Evolutionary conservation across 495 filamentous ascomycete species (phyloP), one percentile per base, ranked within the genome.

Genomic region (Saxophila tyrrhenica): DNA sequence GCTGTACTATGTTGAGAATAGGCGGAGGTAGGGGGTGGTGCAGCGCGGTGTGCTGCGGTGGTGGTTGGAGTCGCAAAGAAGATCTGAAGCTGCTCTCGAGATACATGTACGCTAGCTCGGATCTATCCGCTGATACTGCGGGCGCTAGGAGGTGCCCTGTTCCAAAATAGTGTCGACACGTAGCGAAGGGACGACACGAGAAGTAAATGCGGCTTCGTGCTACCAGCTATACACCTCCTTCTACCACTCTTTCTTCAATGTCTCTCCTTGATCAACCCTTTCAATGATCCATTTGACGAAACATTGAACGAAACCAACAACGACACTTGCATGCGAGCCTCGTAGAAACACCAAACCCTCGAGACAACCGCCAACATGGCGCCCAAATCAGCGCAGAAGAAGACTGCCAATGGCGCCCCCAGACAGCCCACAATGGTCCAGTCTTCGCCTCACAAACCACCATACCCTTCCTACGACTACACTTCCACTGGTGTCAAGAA

Each of bases 401-500:
- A 21, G 17, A 17, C 50, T 23, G n/a, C 19, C 42, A 54, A 13
- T 39, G 45, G 45, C 45, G 42, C 53, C 17, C 22, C 45, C 19
- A 35, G 2, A 21, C 20, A 20, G 23, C 10, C 25, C 2, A 25
- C 19, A 5, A 52, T 46, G 55, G 35, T 25, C 13, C 55, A 57
- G 21, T 52, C 55, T 21, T 47, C 48, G 25, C 55, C 55, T 2
- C 13, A 23, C 25, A 58, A 53, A 24, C 57, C 57, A 10, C 57
- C 56, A 16, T 41, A 60, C 47, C 52, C 53, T 42, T 51, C 44
- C 19, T 54, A 58, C 55, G 78, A 79, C 63, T 86, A 84, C 68
- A 77, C 76, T 20, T 85, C 82, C 5, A 74, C 82, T 20, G 82
- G 82, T 47, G 70, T 75, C 46, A 59, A 50, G 47, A 81, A 89